These are phyloP conservation scores for Erigeron canadensis DNA, from an alignment of 129 eudicot genomes.

Conservation along the genomic window DNA sequence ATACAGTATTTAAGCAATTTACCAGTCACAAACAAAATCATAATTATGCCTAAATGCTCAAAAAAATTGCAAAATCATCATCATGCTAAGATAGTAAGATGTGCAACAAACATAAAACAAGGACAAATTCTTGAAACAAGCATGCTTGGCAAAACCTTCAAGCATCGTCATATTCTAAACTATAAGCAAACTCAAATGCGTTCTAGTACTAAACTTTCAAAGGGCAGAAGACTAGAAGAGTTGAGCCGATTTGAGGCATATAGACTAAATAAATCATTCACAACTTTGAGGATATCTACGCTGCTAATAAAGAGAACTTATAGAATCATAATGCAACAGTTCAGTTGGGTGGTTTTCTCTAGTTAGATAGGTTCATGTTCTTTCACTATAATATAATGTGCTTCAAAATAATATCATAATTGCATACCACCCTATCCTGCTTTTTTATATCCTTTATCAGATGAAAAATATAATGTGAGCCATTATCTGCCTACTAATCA, in stretches of 20 bases:
- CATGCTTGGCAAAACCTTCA: constrained; percentile 7
- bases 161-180: constrained; percentile 17
- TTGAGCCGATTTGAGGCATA: background rate
- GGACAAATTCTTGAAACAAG: background rate
- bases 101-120: background rate
- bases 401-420: background rate
- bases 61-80: background rate
- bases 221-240: background rate
- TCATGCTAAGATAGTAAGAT: constrained; percentile 19
- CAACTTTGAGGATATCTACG: no score
- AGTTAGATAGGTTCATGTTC: background rate
- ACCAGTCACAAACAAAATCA: background rate
- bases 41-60: constrained; percentile 21
- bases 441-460: background rate
- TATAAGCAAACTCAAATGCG: background rate
- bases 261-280: background rate
- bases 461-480: background rate
- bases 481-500: background rate
- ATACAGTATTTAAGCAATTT: constrained; percentile 19
- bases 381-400: background rate
- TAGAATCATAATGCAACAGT: background rate
- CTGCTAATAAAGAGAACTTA: background rate
- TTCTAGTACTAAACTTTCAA: background rate
- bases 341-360: background rate
- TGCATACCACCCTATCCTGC: background rate